phyloP scores from a whole-genome alignment of 257 asterid species.

The Ophiorrhiza pumila region DNA sequence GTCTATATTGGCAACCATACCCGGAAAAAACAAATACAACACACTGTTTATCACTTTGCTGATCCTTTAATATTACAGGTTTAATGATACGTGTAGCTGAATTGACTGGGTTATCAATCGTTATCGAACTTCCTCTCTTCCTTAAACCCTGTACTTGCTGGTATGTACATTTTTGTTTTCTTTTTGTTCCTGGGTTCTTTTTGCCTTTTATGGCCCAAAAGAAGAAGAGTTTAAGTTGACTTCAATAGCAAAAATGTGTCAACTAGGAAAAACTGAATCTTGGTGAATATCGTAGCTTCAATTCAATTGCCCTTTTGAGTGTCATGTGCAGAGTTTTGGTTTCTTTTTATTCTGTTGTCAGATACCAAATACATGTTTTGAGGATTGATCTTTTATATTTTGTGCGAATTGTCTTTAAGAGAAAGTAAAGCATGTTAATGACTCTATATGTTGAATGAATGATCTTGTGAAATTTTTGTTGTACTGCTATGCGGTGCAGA shows the following conservation, averaged over 20 bases:
- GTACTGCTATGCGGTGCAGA: constrained; percentile 26
- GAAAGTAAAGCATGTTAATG: neutral
- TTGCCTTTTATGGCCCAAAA: neutral
- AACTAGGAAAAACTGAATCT: neutral
- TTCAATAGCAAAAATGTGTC: neutral
- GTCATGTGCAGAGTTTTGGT: neutral
- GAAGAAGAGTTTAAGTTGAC: neutral
- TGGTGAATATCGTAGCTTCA: neutral
- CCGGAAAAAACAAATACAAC: too few relatives aligned
- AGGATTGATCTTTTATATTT: neutral
- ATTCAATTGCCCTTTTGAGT: neutral
- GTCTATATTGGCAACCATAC: too few relatives aligned
- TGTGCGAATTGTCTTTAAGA: neutral
- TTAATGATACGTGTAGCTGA: neutral
- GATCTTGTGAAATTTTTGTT: neutral
- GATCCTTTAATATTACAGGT: neutral
- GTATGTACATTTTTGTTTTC: neutral
- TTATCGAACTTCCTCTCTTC: neutral
- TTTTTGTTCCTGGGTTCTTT: neutral
- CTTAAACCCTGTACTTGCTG: neutral
- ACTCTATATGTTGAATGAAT: neutral
- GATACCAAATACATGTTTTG: neutral
- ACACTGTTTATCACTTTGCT: too few relatives aligned
- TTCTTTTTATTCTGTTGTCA: neutral
- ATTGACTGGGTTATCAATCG: neutral